Conservation (phyloP, 768 basidiomycete genomes). For the Boletus subcaerulescens region DNA sequence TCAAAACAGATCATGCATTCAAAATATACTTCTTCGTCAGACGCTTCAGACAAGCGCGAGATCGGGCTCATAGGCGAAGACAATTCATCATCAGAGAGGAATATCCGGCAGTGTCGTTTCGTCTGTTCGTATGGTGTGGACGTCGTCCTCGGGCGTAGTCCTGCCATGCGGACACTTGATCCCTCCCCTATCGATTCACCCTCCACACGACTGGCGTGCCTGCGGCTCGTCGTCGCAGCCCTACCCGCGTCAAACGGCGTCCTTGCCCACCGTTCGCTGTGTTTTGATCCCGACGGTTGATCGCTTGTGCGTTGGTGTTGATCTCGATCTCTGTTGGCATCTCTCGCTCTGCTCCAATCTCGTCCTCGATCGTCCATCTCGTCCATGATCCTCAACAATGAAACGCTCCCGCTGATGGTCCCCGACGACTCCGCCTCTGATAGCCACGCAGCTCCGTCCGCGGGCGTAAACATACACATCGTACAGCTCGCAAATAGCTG, state of each 20-base stretch:
- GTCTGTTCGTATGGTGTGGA: slow-evolving; percentile 17
- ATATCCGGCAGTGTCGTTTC: slow-evolving; percentile 28
- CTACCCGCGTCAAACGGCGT: not conserved
- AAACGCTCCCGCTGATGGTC: slow-evolving; percentile 47
- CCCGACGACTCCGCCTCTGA: slow-evolving; percentile 21
- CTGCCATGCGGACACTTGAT: not conserved
- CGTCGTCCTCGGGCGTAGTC: not conserved
- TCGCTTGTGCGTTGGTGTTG: not conserved
- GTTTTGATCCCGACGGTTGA: slow-evolving; percentile 1
- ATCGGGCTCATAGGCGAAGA: not conserved
- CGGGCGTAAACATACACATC: slow-evolving; percentile 52
- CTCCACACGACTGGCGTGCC: not conserved
- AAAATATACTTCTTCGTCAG: slow-evolving; percentile 29
- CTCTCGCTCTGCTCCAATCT: not conserved
- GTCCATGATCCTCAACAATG: slow-evolving; percentile 40
- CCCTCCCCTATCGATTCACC: slow-evolving; percentile 2
- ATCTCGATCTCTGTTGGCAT: not conserved
- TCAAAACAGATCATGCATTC: slow-evolving; percentile 60
- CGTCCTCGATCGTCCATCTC: slow-evolving; percentile 36
- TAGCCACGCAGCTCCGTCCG: slow-evolving; percentile 9
- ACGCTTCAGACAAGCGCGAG: not conserved
- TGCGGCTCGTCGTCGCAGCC: not conserved
- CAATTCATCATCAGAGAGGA: slow-evolving; percentile 15
- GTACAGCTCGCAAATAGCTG: slow-evolving; percentile 57
- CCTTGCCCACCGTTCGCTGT: not conserved